Base-by-base conservation (phyloP, 2,329 filamentous ascomycete genomes). In the Coniochaeta hoffmannii region DNA sequence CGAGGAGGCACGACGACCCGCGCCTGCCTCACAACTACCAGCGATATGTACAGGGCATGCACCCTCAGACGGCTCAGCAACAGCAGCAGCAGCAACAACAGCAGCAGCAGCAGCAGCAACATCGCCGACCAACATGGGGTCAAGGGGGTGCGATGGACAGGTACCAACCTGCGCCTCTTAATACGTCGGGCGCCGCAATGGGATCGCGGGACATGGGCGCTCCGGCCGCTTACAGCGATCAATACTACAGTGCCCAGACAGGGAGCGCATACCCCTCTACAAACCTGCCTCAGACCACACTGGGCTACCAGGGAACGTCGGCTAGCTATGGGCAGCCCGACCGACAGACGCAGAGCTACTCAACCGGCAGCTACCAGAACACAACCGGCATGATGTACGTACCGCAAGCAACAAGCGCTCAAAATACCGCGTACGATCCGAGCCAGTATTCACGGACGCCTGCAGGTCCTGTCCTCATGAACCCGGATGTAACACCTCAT, bases 391-490 rank as follows among this genome's bases (percentile, higher is more conserved):
- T 93, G 75, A 86, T 94, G 80, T 95, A 95, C 73, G 87, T 92
- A 65, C 76, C 80, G 67, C 85, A 86, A 68, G 76, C 61, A 52
- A 57, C 83, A 65, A 76, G 75, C 59, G 73, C 78, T 60, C 81
- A 83, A 72, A 76, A 75, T 73, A 51, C 64, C 30, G 77, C 87
- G 73, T 96, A 95, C 75, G 88, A 93, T 71, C 76, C 83, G 67
- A 83, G 86, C 68, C 81, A 85, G 67, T 95, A 90, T 75, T 80
- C 85, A 63, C 86, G 88, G 76, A 88, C 90, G 68, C 82, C 87
- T 73, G 83, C 87, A 78, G 83, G 81, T 58, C 82, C 94, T 73
- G 88, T 90, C 69, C 88, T 90, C 73, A 79, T 92, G 70, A 76
- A 85, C 38, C 64, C 73, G 58, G 76, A 76, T 68, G 84, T 90